Evolutionary conservation across 164 flowering plant species (phyloP).

Genomic region (Houttuynia cordata): DNA sequence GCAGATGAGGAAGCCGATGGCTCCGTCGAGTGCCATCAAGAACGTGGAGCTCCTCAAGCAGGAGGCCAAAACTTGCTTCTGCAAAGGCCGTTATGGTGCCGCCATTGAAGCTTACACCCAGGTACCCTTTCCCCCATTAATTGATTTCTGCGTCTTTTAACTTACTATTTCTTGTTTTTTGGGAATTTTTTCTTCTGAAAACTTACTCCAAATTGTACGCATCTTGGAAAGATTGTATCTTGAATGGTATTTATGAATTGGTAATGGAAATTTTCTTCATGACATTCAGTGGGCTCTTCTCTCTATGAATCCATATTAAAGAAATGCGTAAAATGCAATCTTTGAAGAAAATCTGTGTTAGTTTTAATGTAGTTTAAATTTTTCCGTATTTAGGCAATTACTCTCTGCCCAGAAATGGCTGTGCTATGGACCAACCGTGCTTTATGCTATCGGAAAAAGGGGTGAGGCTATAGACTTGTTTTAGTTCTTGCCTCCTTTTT

Average conservation of each 20-base stretch:
- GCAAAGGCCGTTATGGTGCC: slow-evolving; percentile 52
- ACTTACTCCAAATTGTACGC: not conserved
- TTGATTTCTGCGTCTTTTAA: not conserved
- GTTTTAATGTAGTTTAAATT: not conserved
- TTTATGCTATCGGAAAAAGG: slow-evolving; percentile 63
- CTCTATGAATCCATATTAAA: not conserved
- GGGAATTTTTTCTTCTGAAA: not conserved
- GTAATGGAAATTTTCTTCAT: not conserved
- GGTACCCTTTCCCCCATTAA: slow-evolving; percentile 22
- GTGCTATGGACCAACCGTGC: slow-evolving; percentile 94
- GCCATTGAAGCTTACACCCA: slow-evolving; percentile 94
- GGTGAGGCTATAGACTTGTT: slow-evolving; percentile 28
- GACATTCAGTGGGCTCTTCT: not conserved
- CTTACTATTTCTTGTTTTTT: not conserved
- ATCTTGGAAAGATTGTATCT: not conserved
- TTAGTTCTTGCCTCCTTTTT: not conserved
- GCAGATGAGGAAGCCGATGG: slow-evolving; percentile 4
- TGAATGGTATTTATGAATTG: not conserved
- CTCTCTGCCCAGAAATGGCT: slow-evolving; percentile 71
- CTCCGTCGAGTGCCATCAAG: slow-evolving; percentile 13
- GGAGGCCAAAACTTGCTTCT: slow-evolving; percentile 59
- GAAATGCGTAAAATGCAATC: not conserved
- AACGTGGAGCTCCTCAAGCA: slow-evolving; percentile 57
- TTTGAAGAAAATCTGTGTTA: not conserved
- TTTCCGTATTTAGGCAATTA: slow-evolving; percentile 52